phyloP scores from a whole-genome alignment of 2,329 filamentous ascomycete species.

The Arthrinium phaeospermum region DNA sequence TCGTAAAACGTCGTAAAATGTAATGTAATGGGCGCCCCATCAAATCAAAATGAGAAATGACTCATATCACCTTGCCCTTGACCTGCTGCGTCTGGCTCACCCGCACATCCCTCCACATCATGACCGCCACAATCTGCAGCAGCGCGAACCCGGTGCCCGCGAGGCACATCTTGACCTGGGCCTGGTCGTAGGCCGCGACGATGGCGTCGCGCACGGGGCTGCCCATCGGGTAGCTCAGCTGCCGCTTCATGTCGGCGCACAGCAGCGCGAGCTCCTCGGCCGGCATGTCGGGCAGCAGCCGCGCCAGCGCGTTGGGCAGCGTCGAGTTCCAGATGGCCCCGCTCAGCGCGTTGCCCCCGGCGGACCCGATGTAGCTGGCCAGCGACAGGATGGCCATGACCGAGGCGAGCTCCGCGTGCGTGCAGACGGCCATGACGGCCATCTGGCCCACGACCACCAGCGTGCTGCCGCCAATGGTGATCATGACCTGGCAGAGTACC shows the following conservation, averaged over 20 bases:
- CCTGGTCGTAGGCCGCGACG: constrained; percentile 41
- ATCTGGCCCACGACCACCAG: constrained; percentile 64
- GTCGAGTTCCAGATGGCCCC: constrained; percentile 51
- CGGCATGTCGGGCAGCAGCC: constrained; percentile 34
- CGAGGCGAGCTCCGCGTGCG: constrained; percentile 59
- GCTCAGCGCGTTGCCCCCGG: constrained; percentile 50
- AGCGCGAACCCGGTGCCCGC: constrained; percentile 37
- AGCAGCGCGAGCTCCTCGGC: constrained; percentile 35
- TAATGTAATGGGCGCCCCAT: neutral
- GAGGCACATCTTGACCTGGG: constrained; percentile 45
- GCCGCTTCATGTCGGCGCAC: constrained; percentile 40
- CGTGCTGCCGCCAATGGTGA: constrained; percentile 60
- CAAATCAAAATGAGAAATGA: neutral
- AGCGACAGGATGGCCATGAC: constrained; percentile 51
- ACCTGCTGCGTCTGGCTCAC: constrained; percentile 41
- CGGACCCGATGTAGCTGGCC: constrained; percentile 42
- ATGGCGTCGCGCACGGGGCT: constrained; percentile 41
- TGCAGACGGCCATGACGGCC: constrained; percentile 63
- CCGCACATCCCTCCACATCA: constrained; percentile 40
- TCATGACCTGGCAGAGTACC: constrained; percentile 64
- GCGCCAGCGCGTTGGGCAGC: constrained; percentile 36
- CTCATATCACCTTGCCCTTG: constrained; percentile 40
- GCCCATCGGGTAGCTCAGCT: constrained; percentile 42
- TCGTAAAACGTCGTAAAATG: constrained; percentile 2
- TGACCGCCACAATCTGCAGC: constrained; percentile 37